Conservation (phyloP, 345 rosid species). For the Schrenkiella parvula region DNA sequence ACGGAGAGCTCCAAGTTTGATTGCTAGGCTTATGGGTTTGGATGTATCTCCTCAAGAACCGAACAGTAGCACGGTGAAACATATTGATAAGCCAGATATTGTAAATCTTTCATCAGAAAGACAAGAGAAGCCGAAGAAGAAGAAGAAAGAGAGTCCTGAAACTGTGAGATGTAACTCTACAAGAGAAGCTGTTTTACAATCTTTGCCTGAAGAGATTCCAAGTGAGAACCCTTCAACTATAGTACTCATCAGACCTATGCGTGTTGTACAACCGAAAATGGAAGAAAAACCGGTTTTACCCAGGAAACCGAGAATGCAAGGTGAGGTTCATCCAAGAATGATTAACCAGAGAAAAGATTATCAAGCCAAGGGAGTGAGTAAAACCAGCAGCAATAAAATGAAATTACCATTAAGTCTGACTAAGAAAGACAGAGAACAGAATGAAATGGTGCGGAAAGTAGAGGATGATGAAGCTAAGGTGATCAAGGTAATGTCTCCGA, state of each 20-base stretch:
- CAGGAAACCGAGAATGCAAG: slow-evolving; percentile 35
- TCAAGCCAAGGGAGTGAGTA: slow-evolving; percentile 13
- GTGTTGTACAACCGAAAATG: slow-evolving; percentile 15
- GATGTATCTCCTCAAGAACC: slow-evolving; percentile 54
- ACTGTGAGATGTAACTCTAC: slow-evolving; percentile 35
- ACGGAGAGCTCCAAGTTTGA: slow-evolving; percentile 45
- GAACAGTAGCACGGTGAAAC: slow-evolving; percentile 19
- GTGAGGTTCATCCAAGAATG: slow-evolving; percentile 33
- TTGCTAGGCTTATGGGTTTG: slow-evolving; percentile 93
- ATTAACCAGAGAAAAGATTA: slow-evolving; percentile 31
- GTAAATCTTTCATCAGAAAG: slow-evolving; percentile 34
- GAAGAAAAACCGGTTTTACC: slow-evolving; percentile 29
- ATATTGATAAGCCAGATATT: slow-evolving; percentile 35
- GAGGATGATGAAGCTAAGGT: slow-evolving; percentile 38
- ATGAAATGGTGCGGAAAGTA: slow-evolving; percentile 17
- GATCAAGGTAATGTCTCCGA: slow-evolving; percentile 29
- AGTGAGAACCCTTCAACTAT: slow-evolving; percentile 40
- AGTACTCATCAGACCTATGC: slow-evolving; percentile 60
- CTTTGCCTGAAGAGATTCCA: slow-evolving; percentile 31
- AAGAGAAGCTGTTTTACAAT: slow-evolving; percentile 11
- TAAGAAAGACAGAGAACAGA: slow-evolving; percentile 34
- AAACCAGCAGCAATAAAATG: slow-evolving; percentile 7
- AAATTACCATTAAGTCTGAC: slow-evolving; percentile 24
- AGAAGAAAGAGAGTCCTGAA: slow-evolving; percentile 49
- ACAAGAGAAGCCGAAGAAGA: slow-evolving; percentile 25